Percentiles rank a stretch among this genome's conserved stretches.
These are phyloP conservation scores for Thozetella sp. DNA, from an alignment of 495 filamentous ascomycete genomes.

Conservation along the genomic window DNA sequence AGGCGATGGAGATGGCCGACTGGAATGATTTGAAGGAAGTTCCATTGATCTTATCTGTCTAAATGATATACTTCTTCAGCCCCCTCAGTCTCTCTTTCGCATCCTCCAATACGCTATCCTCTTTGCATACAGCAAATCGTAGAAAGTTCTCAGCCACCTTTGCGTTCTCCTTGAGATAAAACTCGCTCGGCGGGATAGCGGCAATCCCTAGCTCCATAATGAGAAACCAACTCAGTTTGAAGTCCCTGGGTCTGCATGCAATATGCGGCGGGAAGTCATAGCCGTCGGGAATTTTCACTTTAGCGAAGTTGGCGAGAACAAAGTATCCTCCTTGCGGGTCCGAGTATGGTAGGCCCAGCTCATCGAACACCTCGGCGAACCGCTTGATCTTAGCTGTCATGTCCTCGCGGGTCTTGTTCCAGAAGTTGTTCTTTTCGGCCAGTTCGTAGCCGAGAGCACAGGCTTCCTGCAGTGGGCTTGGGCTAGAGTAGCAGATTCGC, in stretches of 20 bases:
- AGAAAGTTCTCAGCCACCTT: conserved; percentile 90
- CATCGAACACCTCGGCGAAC: conserved; percentile 87
- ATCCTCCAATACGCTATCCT: conserved; percentile 83
- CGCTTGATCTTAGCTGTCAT: conserved; percentile 88
- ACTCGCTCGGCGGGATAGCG: conserved; percentile 94
- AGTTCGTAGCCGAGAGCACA: conserved; percentile 92
- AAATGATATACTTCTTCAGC: conserved; percentile 74
- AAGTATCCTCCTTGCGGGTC: conserved; percentile 97
- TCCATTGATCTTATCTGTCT: not conserved
- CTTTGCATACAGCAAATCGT: conserved; percentile 95
- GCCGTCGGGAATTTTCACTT: conserved; percentile 76
- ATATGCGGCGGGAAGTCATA: conserved; percentile 91
- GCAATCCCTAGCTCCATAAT: conserved; percentile 96
- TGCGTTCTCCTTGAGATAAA: conserved; percentile 83
- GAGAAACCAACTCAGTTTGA: conserved; percentile 91
- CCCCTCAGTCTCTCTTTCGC: conserved; percentile 88
- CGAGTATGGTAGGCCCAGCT: conserved; percentile 88
- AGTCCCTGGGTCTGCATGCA: conserved; percentile 81
- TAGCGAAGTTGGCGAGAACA: conserved; percentile 86
- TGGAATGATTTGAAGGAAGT: no score
- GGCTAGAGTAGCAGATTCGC: conserved; percentile 91
- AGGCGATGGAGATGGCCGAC: no score
- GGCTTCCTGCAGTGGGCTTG: conserved; percentile 92
- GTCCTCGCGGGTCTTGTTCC: conserved; percentile 78
- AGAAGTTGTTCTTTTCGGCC: conserved; percentile 85